Evolutionary conservation across 306 rosid genomes (phyloP), one percentile per base, ranked within the genome.

Genomic region (Inga oerstediana): DNA sequence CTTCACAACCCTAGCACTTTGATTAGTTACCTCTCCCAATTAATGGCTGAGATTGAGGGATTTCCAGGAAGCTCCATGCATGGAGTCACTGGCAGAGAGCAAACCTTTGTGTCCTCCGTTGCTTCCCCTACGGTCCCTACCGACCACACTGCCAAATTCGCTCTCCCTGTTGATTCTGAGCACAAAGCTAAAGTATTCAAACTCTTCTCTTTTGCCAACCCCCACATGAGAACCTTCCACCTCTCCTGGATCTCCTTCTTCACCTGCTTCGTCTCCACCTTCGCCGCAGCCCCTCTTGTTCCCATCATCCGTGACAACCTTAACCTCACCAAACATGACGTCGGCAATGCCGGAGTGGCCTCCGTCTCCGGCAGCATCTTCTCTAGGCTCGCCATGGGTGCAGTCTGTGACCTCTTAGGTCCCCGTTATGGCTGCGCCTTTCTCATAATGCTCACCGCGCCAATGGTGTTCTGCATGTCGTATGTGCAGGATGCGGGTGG

Each of bases 191-290:
- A 88, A 59, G 94, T 88, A 3, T 93, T 95, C 84, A 95, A 89
- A 76, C 79, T 93, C 6, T 91, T 91, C 66, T 95, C 99, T 3
- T 14, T 95, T 0, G 96, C 92, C 41, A 92, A 92, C 2, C 99
- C 99, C 10, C 99, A 95, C 86, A 95, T 95, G 99, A 88, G 96
- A 87, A 93, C 99, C 85, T 95, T 95, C 86, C 99, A 95, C 88
- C 87, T 95, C 6, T 95, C 99, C 4, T 95, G 98, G 98, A 83
- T 92, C 14, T 95, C 98, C 52, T 95, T 93, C 89, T 95, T 93
- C 83, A 91, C 98, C 0, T 95, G 98, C 77, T 95, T 95, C 44
- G 90, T 95, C 49, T 93, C 98, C 0, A 95, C 98, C 7, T 95
- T 95, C 7, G 98, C 98, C 0, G 96, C 97, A 0, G 97, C 98